Base-by-base conservation (phyloP, 164 flowering plant species). In the Stephania yunnanensis region DNA sequence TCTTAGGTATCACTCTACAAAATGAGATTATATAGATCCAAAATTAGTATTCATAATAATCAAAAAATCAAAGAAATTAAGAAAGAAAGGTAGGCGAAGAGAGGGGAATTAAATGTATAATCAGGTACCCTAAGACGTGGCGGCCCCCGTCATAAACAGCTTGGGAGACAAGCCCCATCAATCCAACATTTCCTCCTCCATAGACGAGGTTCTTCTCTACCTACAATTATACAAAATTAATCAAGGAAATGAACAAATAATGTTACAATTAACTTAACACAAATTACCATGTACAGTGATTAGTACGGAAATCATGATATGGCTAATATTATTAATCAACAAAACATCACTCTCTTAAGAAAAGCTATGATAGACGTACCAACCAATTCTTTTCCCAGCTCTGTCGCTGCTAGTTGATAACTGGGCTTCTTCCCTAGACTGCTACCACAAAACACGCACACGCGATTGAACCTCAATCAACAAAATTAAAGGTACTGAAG, bases 391-490 rank as follows among this genome's bases (percentile, higher is more conserved):
- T 86, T 83, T 55, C 87, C 97, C 29, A 92, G 91, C 77, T 92
- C 92, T 76, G 87, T 83, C 30, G 97, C 95, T 11, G 97, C 88
- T 52, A 87, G 84, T 77, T 88, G 94, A 74, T 91, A 92, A 77
- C 85, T 85, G 15, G 91, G 88, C 69, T 86, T 92, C 82, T 89
- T 92, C 42, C 97, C 95, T 0, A 88, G 89, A 74, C 95, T 91
- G 83, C 97, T 91, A 0, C 97, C 97, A 44, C 97, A 90, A 84
- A 90, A 92, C 7, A 90, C 97, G 67, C 94, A 90, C 12, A 89
- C 82, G 72, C 95, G 87, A 61, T 82, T 81, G 87, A 91, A 92
- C 76, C 89, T 91, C 25, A 92, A 91, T 75, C 76, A 79, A 82
- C 15, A 25, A 22, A n/a, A n/a, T n/a, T n/a, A n/a, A n/a, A n/a